These are phyloP conservation scores for Ogataea saltuana DNA, from an alignment of 805 yeast genomes.

Conservation along the genomic window DNA sequence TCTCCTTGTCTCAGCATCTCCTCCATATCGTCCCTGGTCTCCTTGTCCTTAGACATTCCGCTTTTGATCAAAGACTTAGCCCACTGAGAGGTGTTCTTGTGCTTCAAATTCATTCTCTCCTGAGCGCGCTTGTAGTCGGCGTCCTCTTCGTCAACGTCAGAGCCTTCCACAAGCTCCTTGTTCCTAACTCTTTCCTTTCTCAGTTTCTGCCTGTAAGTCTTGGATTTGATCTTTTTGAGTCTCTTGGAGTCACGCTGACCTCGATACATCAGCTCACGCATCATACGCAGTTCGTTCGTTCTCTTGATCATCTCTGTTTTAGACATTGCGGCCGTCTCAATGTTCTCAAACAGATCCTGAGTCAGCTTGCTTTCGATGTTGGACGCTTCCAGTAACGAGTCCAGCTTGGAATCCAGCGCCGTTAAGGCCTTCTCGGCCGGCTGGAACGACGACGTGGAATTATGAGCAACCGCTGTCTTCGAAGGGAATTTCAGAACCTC, in stretches of 20 bases:
- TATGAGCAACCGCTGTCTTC: slow-evolving; percentile 43
- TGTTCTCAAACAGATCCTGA: slow-evolving; percentile 83
- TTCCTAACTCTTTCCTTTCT: slow-evolving; percentile 79
- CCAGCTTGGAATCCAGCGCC: slow-evolving; percentile 68
- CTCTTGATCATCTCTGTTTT: slow-evolving; percentile 76
- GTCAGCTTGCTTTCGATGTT: slow-evolving; percentile 69
- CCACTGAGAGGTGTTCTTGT: slow-evolving; percentile 87
- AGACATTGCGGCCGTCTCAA: slow-evolving; percentile 77
- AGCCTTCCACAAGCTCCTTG: slow-evolving; percentile 63
- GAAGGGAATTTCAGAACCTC: slow-evolving; percentile 82
- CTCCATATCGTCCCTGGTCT: slow-evolving; percentile 85
- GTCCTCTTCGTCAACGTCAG: slow-evolving; percentile 57
- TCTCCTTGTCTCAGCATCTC: slow-evolving; percentile 93
- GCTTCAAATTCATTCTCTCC: slow-evolving; percentile 91
- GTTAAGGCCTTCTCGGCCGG: slow-evolving; percentile 49
- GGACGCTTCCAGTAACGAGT: slow-evolving; percentile 61
- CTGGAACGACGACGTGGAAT: slow-evolving; percentile 55
- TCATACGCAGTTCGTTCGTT: slow-evolving; percentile 78
- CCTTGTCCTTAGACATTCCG: slow-evolving; percentile 86
- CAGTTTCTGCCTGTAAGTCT: slow-evolving; percentile 79
- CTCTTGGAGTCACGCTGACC: slow-evolving; percentile 91
- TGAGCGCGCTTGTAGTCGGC: slow-evolving; percentile 76
- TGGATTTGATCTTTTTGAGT: slow-evolving; percentile 92
- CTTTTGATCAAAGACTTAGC: slow-evolving; percentile 86
- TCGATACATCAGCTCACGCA: slow-evolving; percentile 96